A percentile compares a stretch with the other conserved stretches of the same genome.
Evolutionary conservation across 805 yeast genomes (phyloP).

Genomic region (Candida jianshihensis): DNA sequence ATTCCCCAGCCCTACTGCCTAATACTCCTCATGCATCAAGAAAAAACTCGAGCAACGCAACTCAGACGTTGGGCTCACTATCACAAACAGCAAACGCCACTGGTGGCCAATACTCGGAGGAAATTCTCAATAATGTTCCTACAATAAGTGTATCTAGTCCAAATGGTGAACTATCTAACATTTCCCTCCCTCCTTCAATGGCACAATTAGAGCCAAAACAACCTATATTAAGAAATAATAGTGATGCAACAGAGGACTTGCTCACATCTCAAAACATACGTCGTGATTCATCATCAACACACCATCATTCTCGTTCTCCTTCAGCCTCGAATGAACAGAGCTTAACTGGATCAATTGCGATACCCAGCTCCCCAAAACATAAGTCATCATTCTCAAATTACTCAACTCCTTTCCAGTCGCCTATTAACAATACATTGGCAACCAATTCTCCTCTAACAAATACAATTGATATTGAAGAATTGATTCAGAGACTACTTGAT

Average conservation of each 20-base stretch:
- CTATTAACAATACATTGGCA: slow-evolving; percentile 19
- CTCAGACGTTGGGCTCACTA: slow-evolving; percentile 7
- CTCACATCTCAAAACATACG: slow-evolving; percentile 6
- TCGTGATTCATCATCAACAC: slow-evolving; percentile 2
- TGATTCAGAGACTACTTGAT: slow-evolving; percentile 85
- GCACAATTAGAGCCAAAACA: slow-evolving; percentile 62
- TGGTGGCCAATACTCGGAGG: neutral
- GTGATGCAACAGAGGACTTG: slow-evolving; percentile 21
- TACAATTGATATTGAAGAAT: slow-evolving; percentile 64
- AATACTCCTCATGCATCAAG: slow-evolving; percentile 19
- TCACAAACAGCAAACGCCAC: slow-evolving; percentile 6
- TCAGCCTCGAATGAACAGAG: neutral
- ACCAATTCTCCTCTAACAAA: slow-evolving; percentile 4
- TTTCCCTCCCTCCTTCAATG: slow-evolving; percentile 61
- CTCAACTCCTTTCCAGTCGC: slow-evolving; percentile 20
- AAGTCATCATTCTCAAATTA: slow-evolving; percentile 19
- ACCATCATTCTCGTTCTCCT: neutral
- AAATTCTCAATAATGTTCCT: slow-evolving; percentile 4
- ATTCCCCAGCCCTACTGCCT: slow-evolving; percentile 22
- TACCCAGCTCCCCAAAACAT: slow-evolving; percentile 23
- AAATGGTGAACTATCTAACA: slow-evolving; percentile 22
- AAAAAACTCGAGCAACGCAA: slow-evolving; percentile 18
- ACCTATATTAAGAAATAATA: slow-evolving; percentile 56
- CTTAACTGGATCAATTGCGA: slow-evolving; percentile 8
- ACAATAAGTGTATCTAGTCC: slow-evolving; percentile 18